Evolutionary conservation across 2,329 filamentous ascomycete genomes (phyloP), one percentile per base, ranked within the genome.

Genomic region (Exophiala viscosa): DNA sequence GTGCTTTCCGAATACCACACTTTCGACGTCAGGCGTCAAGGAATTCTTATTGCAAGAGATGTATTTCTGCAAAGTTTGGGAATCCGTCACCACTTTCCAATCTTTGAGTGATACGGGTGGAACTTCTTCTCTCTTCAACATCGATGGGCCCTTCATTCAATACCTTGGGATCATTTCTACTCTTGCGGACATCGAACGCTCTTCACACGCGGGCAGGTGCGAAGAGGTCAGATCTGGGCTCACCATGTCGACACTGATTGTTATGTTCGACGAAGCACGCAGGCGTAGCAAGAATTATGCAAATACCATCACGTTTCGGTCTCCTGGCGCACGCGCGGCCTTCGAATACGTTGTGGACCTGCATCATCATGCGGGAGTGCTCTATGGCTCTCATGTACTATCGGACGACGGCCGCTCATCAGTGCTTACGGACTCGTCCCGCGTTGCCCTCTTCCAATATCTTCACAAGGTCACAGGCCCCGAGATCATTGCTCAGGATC

Each of bases 401-500:
- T 10, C 34, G 11, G 34, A 36, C 3, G 11, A 15, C 34, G 34
- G 5, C 5, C 6, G 11, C 34, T 36, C 34, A 15, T 5, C 34
- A 36, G 34, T 13, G 11, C 11, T 36, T 36, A 10, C 34, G 6
- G 34, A 36, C 34, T 36, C 34, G 34, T 36, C 34, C 34, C 34
- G 34, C 11, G 34, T 36, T 5, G 34, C 34, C 10, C 34, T 36
- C 11, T 36, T 36, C 34, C 34, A 36, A 36, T 15, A 15, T 10
- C 40, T 31, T 23, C 28, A 28, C 40, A 18, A n/a, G n/a, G 18
- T 42, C 20, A 20, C 18, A n/a, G 40, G 20, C 45, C 13, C 28
- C 8, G 44, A 48, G 14, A 11, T 43, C 15, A 46, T 50, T 18
- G 48, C 50, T 23, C 47, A 55, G 15, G 35, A 47, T 42, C 41